Evolutionary conservation across 768 basidiomycete species (phyloP).

Genomic region (Scleroderma citrinum): DNA sequence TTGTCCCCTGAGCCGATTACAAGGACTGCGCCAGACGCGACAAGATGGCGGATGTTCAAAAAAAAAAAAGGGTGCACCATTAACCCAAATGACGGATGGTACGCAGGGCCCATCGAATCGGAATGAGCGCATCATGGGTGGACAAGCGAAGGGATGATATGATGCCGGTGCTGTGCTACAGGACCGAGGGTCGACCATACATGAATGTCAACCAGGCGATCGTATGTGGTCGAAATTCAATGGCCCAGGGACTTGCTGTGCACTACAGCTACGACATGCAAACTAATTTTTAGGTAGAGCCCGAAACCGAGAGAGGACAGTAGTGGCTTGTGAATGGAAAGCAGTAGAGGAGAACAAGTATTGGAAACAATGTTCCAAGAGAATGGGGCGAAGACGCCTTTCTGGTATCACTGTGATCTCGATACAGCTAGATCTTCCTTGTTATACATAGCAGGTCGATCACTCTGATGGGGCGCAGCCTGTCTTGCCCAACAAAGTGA

Average conservation of each 20-base stretch:
- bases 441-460: constrained; percentile 7
- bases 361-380: constrained; percentile 1
- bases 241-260: not conserved
- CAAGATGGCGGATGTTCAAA: not conserved
- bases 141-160: not conserved
- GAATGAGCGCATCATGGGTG: not conserved
- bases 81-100: not conserved
- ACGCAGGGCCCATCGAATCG: not conserved
- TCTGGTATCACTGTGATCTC: constrained; percentile 5
- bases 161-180: not conserved
- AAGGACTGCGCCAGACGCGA: not conserved
- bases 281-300: too few species aligned
- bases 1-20: not conserved
- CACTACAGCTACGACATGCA: not conserved
- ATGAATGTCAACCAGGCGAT: not conserved
- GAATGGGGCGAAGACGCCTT: constrained; percentile 5
- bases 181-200: not conserved
- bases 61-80: not conserved
- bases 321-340: not conserved
- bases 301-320: not conserved
- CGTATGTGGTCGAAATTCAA: not conserved
- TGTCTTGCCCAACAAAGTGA: constrained; percentile 1
- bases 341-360: not conserved
- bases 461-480: constrained; percentile 5
- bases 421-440: constrained; percentile 5